Conservation (phyloP, 345 rosid species). For the Gossypium rotundifolium region DNA sequence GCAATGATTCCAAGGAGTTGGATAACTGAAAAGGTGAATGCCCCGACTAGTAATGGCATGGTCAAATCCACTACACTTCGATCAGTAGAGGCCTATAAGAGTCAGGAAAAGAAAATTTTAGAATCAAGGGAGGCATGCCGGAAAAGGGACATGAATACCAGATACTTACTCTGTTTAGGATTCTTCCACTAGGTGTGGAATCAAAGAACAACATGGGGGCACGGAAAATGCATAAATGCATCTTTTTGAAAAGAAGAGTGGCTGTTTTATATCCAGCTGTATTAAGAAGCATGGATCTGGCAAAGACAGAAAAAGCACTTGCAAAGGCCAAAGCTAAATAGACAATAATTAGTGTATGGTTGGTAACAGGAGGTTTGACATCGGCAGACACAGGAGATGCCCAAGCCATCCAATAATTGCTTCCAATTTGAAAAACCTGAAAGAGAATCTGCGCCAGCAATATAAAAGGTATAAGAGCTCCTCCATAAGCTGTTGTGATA, state of each 20-base stretch:
- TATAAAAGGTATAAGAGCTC: constrained; percentile 65
- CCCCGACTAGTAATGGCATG: constrained; percentile 42
- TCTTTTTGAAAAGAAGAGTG: constrained; percentile 46
- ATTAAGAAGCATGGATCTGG: constrained; percentile 36
- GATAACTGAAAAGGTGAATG: constrained; percentile 40
- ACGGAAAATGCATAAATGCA: constrained; percentile 58
- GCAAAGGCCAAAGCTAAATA: constrained; percentile 47
- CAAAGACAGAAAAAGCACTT: constrained; percentile 47
- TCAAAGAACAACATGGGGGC: constrained; percentile 85
- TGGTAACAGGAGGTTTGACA: constrained; percentile 18
- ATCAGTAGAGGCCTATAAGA: constrained; percentile 63
- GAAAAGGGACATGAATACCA: not conserved
- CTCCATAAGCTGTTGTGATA: constrained; percentile 63
- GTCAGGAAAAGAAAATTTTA: not conserved
- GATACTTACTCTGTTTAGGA: constrained; percentile 44
- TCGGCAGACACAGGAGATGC: constrained; percentile 50
- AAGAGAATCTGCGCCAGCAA: constrained; percentile 51
- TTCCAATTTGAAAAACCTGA: constrained; percentile 63
- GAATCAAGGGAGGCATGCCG: too few species aligned
- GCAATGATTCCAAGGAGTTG: constrained; percentile 54
- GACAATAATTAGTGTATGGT: constrained; percentile 38
- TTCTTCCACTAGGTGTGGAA: constrained; percentile 65
- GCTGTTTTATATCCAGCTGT: constrained; percentile 58
- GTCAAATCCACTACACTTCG: constrained; percentile 57
- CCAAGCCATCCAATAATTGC: constrained; percentile 90